Conservation (phyloP, 2,329 filamentous ascomycete species). For the Eutypella sp. region DNA sequence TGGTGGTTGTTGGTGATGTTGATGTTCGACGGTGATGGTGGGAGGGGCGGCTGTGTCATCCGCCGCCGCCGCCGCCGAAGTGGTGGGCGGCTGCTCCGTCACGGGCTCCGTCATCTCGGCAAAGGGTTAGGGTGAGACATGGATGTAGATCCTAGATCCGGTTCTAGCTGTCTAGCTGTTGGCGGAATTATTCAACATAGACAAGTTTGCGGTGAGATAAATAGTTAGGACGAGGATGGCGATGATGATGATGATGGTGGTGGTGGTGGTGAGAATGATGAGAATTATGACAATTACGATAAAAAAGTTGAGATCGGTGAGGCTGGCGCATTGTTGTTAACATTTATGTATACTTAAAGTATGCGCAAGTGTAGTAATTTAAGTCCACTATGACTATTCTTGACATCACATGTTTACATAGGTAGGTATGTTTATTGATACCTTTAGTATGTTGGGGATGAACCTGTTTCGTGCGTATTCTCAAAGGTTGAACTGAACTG, state of each 20-base stretch:
- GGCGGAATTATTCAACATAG: too few relatives aligned
- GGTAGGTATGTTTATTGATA: too few relatives aligned
- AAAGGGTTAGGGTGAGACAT: conserved; percentile 16
- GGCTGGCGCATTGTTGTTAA: conserved; percentile 24
- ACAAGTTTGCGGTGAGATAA: too few relatives aligned
- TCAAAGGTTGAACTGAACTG: too few relatives aligned
- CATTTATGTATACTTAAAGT: too few relatives aligned
- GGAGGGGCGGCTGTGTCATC: not conserved
- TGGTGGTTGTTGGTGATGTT: conserved; percentile 14
- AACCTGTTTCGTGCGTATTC: too few relatives aligned
- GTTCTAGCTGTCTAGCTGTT: not conserved
- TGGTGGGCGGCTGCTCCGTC: conserved; percentile 8
- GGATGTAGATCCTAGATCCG: conserved; percentile 13
- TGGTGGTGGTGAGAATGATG: conserved; percentile 1
- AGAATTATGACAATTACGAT: conserved; percentile 2
- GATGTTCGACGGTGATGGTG: conserved; percentile 11
- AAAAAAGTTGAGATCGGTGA: conserved; percentile 10
- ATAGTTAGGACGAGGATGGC: too few relatives aligned
- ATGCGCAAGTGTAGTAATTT: too few relatives aligned
- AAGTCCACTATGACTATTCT: too few relatives aligned
- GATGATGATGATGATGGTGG: too few relatives aligned
- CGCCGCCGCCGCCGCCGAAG: not conserved
- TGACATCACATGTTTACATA: too few relatives aligned
- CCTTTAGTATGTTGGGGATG: too few relatives aligned
- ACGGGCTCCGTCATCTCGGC: conserved; percentile 24